Percentiles rank a stretch among this genome's conserved stretches.
Evolutionary conservation across 225 moss, liverwort and hornwort species (phyloP).

Genomic region (Climacium dendroides): DNA sequence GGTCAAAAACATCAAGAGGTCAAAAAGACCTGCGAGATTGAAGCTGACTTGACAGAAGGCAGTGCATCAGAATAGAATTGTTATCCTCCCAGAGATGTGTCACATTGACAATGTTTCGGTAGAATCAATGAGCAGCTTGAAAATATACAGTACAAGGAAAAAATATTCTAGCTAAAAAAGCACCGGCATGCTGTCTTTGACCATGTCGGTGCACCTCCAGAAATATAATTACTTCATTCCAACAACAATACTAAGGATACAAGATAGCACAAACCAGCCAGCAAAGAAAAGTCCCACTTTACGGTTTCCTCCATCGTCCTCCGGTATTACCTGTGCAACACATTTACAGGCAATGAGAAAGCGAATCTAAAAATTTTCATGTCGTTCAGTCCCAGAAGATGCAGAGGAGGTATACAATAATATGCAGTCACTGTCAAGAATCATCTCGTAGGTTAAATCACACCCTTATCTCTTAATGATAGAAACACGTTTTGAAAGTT

Average conservation of each 20-base stretch:
- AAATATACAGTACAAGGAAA: background rate
- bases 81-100: background rate
- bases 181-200: background rate
- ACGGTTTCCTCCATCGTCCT: constrained; percentile 32
- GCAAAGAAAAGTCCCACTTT: constrained; percentile 33
- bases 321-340: constrained; percentile 1
- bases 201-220: background rate
- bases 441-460: background rate
- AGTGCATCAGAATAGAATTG: background rate
- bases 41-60: background rate
- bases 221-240: background rate
- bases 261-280: constrained; percentile 33
- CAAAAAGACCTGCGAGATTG: background rate
- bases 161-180: background rate
- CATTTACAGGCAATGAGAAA: background rate
- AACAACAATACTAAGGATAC: constrained; percentile 14
- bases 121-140: background rate
- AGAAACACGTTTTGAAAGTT: background rate
- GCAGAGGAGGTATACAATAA: background rate
- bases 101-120: background rate
- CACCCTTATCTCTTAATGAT: background rate
- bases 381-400: background rate
- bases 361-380: background rate
- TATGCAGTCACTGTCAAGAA: background rate
- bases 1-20: background rate